Percentiles rank a stretch among this genome's conserved stretches.
Conservation (phyloP, 2,329 filamentous ascomycete genomes). For the Fusarium protoensiforme region DNA sequence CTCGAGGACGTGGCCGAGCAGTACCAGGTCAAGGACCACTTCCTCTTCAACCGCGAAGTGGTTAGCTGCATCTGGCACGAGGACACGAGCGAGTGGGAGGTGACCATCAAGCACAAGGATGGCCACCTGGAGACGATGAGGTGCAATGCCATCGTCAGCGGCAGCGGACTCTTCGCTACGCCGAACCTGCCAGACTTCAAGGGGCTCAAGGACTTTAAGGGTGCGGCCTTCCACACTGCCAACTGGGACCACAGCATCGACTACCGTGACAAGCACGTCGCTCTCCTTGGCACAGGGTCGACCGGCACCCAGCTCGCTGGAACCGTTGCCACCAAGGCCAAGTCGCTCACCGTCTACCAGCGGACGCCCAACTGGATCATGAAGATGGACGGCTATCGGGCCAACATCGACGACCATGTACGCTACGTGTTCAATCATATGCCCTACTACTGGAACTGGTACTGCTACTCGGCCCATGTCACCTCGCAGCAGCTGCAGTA, state of each 20-base stretch:
- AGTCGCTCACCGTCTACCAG: conserved; percentile 8
- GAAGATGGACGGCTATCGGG: conserved; percentile 7
- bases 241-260: conserved; percentile 9
- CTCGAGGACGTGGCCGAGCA: conserved; percentile 1
- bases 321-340: conserved; percentile 2
- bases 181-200: conserved; percentile 4
- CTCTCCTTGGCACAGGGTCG: conserved; percentile 8
- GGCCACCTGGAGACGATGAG: too few relatives aligned
- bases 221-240: conserved; percentile 1
- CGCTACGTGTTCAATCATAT: conserved; percentile 11
- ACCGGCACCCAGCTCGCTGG: conserved; percentile 8
- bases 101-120: too few relatives aligned
- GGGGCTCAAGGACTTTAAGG: conserved; percentile 4
- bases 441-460: conserved; percentile 23
- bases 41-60: conserved; percentile 7
- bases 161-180: conserved; percentile 7
- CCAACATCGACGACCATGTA: not conserved
- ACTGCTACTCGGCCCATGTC: conserved; percentile 13
- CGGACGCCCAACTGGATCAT: conserved; percentile 17
- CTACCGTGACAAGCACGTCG: conserved; percentile 1
- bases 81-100: conserved; percentile 6
- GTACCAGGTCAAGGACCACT: conserved; percentile 3
- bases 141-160: conserved; percentile 12
- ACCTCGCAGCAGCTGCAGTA: conserved; percentile 12
- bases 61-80: not conserved